Conservation (phyloP, 345 rosid species). For the Salix viminalis region DNA sequence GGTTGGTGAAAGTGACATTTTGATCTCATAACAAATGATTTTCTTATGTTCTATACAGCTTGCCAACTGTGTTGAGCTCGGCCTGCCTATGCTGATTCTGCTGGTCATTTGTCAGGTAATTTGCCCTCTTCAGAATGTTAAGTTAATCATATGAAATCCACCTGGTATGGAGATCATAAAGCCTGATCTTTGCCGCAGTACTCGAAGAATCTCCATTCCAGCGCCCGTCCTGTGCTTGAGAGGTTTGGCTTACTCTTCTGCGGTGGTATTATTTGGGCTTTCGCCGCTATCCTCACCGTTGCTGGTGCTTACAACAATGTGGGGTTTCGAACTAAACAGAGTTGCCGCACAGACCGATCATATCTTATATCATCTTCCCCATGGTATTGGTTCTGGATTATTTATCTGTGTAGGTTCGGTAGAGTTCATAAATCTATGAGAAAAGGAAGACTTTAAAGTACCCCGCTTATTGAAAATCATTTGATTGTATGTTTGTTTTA, state of each 20-base stretch:
- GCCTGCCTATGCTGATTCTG: slow-evolving; percentile 89
- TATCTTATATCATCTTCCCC: slow-evolving; percentile 73
- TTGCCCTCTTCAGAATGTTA: background rate
- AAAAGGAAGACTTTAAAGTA: background rate
- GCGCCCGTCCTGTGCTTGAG: slow-evolving; percentile 46
- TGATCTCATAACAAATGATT: background rate
- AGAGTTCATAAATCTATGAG: background rate
- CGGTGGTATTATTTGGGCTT: slow-evolving; percentile 77
- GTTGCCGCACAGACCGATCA: slow-evolving; percentile 77
- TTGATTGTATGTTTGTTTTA: slow-evolving; percentile 22
- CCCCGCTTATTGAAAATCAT: background rate
- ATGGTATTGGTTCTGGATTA: slow-evolving; percentile 46
- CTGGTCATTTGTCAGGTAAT: slow-evolving; percentile 66
- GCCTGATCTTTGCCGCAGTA: slow-evolving; percentile 48
- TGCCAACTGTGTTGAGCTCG: slow-evolving; percentile 83
- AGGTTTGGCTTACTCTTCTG: slow-evolving; percentile 83
- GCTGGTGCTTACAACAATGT: slow-evolving; percentile 92
- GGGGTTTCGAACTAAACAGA: slow-evolving; percentile 47
- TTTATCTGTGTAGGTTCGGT: slow-evolving; percentile 1
- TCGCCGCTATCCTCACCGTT: slow-evolving; percentile 86
- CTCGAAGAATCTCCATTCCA: slow-evolving; percentile 38
- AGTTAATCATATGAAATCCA: background rate
- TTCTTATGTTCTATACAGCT: slow-evolving; percentile 48
- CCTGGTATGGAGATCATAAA: background rate
- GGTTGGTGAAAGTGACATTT: background rate